These are phyloP conservation scores for Raddia distichophylla DNA, from an alignment of 176 grass and related monocot genomes.

Conservation along the genomic window DNA sequence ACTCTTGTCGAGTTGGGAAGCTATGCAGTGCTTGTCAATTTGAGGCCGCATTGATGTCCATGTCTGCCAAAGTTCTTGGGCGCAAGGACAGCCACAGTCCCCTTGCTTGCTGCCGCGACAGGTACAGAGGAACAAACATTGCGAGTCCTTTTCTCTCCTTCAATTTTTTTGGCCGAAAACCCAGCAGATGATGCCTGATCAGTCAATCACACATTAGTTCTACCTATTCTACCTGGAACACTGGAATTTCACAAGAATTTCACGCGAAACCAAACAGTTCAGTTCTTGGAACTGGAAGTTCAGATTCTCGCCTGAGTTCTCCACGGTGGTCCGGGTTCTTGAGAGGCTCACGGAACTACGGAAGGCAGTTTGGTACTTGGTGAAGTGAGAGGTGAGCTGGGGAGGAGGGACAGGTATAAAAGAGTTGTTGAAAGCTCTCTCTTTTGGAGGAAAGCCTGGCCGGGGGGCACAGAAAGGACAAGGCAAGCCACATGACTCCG, in stretches of 20 bases:
- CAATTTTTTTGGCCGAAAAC: background rate
- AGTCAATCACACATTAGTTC: background rate
- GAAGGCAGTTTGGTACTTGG: background rate
- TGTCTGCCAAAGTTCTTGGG: conserved; percentile 34
- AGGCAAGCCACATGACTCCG: conserved; percentile 22
- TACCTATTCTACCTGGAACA: too few relatives aligned
- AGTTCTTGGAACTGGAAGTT: background rate
- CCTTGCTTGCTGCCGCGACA: background rate
- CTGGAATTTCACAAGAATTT: background rate
- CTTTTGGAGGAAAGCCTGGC: background rate
- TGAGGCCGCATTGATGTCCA: conserved; percentile 27
- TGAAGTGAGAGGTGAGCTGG: background rate
- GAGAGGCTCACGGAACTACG: background rate
- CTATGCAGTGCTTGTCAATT: conserved; percentile 14
- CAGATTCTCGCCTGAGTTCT: background rate
- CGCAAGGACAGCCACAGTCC: conserved; percentile 16
- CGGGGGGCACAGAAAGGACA: conserved; percentile 14
- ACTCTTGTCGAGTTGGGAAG: background rate
- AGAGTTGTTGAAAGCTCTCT: background rate
- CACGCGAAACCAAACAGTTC: background rate
- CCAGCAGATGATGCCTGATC: background rate
- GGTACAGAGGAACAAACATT: conserved; percentile 19
- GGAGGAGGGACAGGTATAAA: background rate
- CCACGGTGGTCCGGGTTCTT: background rate
- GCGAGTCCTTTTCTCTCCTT: background rate